Base-by-base conservation (phyloP, 139 green algal species). In the Limnomonas spitsbergensis region DNA sequence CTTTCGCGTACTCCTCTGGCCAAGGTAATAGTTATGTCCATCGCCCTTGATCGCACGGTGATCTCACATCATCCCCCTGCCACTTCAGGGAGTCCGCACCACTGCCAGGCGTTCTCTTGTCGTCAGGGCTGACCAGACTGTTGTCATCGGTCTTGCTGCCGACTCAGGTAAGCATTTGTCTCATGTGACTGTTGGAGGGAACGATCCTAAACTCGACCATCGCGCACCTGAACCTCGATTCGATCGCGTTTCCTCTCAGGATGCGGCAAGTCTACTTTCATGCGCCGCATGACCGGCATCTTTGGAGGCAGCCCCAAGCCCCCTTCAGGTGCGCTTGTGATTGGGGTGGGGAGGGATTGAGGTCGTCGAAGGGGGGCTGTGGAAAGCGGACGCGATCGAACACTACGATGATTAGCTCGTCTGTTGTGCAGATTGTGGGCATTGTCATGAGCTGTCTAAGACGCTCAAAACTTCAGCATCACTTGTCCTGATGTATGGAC, bases 191-290 rank as follows among this genome's bases (percentile, higher is more conserved):
- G 37, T 52, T 76, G 34, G 47, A 61, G 14, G 20, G n/a, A n/a
- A 35, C 56, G 6, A 69, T 69, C 56, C 29, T 24, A 4, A 69
- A 4, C 56, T 37, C n/a, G 14, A 24, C n/a, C 56, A 34, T 4
- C 20, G n/a, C n/a, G 27, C 27, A 24, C 32, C 4, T 35, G 32
- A 24, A 32, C 32, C 56, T 24, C 4, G 4, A 27, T 38, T 69
- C 6, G 26, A 4, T 53, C 32, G 32, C 24, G 67, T 40, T 9
- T 80, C 31, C 20, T 47, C 38, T 7, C 70, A 94, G 93, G 96
- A 29, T 99, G 96, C 89, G 96, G 96, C 85, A 99, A 99, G 92
- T 99, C 95, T 71, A 99, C 96, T 38, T 99, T 99, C 94, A 99
- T 99, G 96, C 88, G 96, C 71, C 93, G 96, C 79, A 92, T 99